phyloP scores from a whole-genome alignment of 768 basidiomycete species.

The Calocera cornea region DNA sequence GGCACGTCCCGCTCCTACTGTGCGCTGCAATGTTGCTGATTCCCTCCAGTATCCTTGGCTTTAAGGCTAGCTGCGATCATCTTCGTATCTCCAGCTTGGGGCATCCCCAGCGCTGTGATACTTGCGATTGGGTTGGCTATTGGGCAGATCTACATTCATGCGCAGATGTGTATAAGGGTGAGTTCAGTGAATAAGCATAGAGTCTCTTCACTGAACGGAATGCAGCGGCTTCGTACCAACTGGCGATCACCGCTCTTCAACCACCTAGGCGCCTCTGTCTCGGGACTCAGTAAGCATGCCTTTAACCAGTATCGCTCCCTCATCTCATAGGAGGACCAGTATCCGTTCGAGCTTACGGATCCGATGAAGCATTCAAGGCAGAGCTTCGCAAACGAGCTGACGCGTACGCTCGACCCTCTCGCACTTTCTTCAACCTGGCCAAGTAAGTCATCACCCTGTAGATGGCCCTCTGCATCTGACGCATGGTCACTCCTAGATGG shows the following conservation, averaged over 20 bases:
- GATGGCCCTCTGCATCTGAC: background rate
- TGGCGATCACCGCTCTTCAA: slow-evolving; percentile 37
- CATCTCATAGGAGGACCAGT: slow-evolving; percentile 11
- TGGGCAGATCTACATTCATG: slow-evolving; percentile 41
- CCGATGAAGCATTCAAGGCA: slow-evolving; percentile 34
- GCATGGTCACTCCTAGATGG: slow-evolving; percentile 8
- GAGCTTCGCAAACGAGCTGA: slow-evolving; percentile 27
- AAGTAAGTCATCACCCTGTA: slow-evolving; percentile 5
- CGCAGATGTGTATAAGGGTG: slow-evolving; percentile 37
- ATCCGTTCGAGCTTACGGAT: slow-evolving; percentile 53
- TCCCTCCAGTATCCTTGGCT: background rate
- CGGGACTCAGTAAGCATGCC: slow-evolving; percentile 28
- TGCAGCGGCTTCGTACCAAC: slow-evolving; percentile 40
- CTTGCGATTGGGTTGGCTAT: slow-evolving; percentile 32
- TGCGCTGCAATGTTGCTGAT: background rate
- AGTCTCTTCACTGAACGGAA: background rate
- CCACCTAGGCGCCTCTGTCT: slow-evolving; percentile 43
- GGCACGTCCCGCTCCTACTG: background rate
- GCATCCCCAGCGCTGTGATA: slow-evolving; percentile 34
- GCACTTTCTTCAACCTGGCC: slow-evolving; percentile 23
- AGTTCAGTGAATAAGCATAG: background rate
- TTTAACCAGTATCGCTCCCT: background rate
- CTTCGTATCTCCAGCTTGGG: slow-evolving; percentile 21
- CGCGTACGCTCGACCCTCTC: slow-evolving; percentile 13
- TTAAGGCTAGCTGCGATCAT: background rate